These are phyloP conservation scores for Glutinoglossum americanum DNA, from an alignment of 495 filamentous ascomycete genomes.

Conservation along the genomic window DNA sequence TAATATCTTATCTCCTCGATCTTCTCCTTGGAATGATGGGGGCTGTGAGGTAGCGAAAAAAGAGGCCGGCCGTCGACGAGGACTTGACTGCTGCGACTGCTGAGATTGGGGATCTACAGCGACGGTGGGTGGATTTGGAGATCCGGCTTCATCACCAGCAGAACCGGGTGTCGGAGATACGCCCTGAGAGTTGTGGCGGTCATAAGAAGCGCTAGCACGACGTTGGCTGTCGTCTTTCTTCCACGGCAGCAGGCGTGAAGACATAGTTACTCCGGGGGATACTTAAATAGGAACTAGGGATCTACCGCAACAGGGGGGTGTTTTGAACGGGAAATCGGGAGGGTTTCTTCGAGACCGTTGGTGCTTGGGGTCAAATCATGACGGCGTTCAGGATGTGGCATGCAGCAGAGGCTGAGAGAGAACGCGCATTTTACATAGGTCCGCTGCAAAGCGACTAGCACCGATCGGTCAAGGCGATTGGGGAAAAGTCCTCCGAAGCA, in stretches of 20 bases:
- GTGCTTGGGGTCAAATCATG: too few relatives aligned
- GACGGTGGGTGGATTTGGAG: neutral
- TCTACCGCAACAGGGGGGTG: too few relatives aligned
- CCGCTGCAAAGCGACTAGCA: too few relatives aligned
- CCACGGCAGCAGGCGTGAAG: neutral
- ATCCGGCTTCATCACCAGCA: neutral
- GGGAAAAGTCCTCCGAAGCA: too few relatives aligned
- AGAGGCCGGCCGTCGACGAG: neutral
- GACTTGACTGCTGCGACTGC: neutral
- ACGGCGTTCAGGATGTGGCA: too few relatives aligned
- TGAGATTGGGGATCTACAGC: neutral
- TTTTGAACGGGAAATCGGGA: neutral
- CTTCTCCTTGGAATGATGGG: neutral
- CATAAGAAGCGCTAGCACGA: neutral
- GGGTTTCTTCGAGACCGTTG: too few relatives aligned
- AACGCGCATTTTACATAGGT: too few relatives aligned
- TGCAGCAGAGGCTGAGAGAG: too few relatives aligned
- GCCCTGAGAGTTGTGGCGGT: neutral
- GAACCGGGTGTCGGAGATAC: neutral
- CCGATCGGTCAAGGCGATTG: too few relatives aligned
- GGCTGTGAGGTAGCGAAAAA: neutral
- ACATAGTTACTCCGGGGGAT: neutral
- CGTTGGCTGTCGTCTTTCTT: neutral
- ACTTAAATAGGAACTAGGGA: neutral
- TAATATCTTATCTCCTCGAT: neutral